phyloP scores from a whole-genome alignment of 2,329 filamentous ascomycete genomes.

The Tolypocladium album region DNA sequence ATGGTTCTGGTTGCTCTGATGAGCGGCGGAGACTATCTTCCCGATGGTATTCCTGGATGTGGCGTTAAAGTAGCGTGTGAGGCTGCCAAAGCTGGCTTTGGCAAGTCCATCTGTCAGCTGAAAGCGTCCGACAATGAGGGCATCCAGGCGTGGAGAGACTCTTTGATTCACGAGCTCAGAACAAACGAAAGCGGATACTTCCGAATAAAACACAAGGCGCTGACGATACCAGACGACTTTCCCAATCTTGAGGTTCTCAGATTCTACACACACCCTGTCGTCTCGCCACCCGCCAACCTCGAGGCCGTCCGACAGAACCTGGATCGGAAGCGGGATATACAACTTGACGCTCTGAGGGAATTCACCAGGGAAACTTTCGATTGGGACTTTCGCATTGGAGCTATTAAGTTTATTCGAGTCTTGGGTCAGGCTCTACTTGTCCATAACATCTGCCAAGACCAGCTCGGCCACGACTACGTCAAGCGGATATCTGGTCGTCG shows the following conservation, averaged over 20 bases:
- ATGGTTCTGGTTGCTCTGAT: slow-evolving; percentile 93
- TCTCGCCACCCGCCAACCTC: slow-evolving; percentile 52
- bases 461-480: slow-evolving; percentile 37
- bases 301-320: slow-evolving; percentile 15
- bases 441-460: slow-evolving; percentile 33
- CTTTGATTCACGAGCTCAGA: slow-evolving; percentile 62
- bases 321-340: slow-evolving; percentile 11
- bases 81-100: slow-evolving; percentile 81
- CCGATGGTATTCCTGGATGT: slow-evolving; percentile 77
- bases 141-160: slow-evolving; percentile 59
- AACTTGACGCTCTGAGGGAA: slow-evolving; percentile 46
- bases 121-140: slow-evolving; percentile 46
- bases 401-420: slow-evolving; percentile 73
- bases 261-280: slow-evolving; percentile 80
- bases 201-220: slow-evolving; percentile 58
- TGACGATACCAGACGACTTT: slow-evolving; percentile 71
- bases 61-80: slow-evolving; percentile 84
- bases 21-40: slow-evolving; percentile 90
- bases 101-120: slow-evolving; percentile 59
- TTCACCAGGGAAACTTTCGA: slow-evolving; percentile 77
- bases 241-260: slow-evolving; percentile 68
- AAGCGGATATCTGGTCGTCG: slow-evolving; percentile 57
- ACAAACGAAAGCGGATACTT: slow-evolving; percentile 82
- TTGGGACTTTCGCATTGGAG: slow-evolving; percentile 70
- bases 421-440: slow-evolving; percentile 67